Conservation (phyloP, 108 stramenopile genomes). For the Nitzschia palea region DNA sequence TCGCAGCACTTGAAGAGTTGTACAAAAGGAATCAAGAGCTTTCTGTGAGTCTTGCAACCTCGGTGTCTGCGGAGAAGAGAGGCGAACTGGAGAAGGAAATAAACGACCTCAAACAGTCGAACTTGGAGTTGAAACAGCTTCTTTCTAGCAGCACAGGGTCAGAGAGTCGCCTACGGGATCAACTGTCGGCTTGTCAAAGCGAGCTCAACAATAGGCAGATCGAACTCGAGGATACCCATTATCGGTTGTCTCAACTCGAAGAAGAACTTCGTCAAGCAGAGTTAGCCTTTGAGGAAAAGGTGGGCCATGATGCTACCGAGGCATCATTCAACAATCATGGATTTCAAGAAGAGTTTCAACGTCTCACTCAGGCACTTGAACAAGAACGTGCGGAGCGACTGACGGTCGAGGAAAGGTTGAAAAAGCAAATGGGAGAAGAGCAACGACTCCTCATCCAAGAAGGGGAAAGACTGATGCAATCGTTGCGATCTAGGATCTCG, state of each 20-base stretch:
- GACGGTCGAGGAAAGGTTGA: conserved; percentile 40
- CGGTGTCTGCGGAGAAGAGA: conserved; percentile 9
- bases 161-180: conserved; percentile 59
- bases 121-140: conserved; percentile 58
- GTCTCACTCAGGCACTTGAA: conserved; percentile 42
- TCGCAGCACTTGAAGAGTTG: conserved; percentile 20
- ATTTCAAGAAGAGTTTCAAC: conserved; percentile 49
- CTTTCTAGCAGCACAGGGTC: conserved; percentile 55
- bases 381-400: conserved; percentile 40
- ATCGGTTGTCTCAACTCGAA: conserved; percentile 42
- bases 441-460: conserved; percentile 65
- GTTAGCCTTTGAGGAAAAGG: conserved; percentile 4
- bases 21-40: conserved; percentile 24
- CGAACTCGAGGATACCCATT: conserved; percentile 30
- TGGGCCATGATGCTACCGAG: neutral
- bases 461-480: conserved; percentile 58
- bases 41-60: neutral
- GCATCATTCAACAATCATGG: neutral
- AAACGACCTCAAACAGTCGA: conserved; percentile 38
- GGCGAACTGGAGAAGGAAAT: conserved; percentile 9
- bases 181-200: conserved; percentile 31
- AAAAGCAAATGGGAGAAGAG: conserved; percentile 66
- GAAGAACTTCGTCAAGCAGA: conserved; percentile 46
- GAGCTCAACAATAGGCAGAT: conserved; percentile 23
- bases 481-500: conserved; percentile 38